Base-by-base conservation (phyloP, 768 basidiomycete genomes). In the Leccinum olivaceopallidum region DNA sequence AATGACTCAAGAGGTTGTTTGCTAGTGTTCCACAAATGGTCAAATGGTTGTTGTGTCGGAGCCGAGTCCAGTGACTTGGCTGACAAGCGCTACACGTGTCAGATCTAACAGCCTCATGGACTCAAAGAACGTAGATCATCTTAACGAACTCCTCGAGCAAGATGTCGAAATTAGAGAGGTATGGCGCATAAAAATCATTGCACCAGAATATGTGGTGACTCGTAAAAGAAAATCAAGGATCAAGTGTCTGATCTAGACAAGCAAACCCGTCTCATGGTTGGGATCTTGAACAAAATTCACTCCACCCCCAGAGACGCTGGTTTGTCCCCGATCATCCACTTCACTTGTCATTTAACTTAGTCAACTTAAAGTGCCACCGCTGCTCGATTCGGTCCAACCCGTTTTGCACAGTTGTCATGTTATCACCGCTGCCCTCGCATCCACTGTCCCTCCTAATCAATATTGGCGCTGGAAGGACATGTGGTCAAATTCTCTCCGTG, bases 391-490 rank as follows among this genome's bases (percentile, higher is more conserved):
- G 14, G 81, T 89, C 14, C 79, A 76, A 42, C 85, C 88, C 2
- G 75, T 83, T 9, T 69, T 92, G 30, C 67, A 73, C 12, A 81
- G 81, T 63, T 92, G 86, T 64, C 76, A 76, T 59, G 82, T 80
- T 20, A 80, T 77, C 8, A 80, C 72, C 10, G 75, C 77, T 24
- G 77, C 78, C 1, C 74, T 94, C n/a, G 85, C 85, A 6, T 73
- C 67, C 6, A 78, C 86, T 34, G 77, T 91, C 26, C 91, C 91
- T 30, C 78, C 78, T 32, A 84, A 88, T 65, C 88, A 92, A 63
- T 85, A 90, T 62, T 93, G 91, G 91, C 80, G 85, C 58, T 93
- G 88, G 88, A 91, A 89, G 70, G 89, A 92, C 26, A 84, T 89
- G 84, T 92, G 90, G 90, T 80, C 82, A 1, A 85, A 83, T 67